phyloP scores from a whole-genome alignment of 73 alveolate genomes.

The Symbiodinium pilosum region DNA sequence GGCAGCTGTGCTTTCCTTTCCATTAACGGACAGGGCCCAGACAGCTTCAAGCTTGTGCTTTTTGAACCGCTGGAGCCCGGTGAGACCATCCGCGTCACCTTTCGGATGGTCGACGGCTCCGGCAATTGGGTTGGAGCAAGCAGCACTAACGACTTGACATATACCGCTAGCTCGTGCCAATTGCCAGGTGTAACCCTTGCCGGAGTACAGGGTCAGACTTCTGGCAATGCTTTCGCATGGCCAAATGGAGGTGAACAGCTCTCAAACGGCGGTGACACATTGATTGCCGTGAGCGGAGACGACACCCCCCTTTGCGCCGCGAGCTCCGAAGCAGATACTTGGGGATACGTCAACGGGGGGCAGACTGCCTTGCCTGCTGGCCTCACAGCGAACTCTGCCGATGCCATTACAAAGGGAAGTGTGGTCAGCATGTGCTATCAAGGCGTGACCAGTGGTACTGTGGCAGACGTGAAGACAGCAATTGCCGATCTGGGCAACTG shows the following conservation, averaged over 20 bases:
- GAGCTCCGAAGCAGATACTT: constrained; percentile 17
- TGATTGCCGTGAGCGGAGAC: constrained; percentile 11
- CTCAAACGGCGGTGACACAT: neutral
- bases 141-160: neutral
- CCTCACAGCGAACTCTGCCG: constrained; percentile 26
- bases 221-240: neutral
- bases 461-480: neutral
- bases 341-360: neutral
- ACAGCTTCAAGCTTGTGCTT: constrained; percentile 4
- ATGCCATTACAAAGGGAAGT: constrained; percentile 2
- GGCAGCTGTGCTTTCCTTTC: neutral
- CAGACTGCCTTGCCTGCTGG: constrained; percentile 26
- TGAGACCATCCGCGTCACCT: neutral
- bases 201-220: neutral
- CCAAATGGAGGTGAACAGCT: neutral
- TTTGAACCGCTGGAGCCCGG: neutral
- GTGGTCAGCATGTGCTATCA: constrained; percentile 17
- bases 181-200: neutral
- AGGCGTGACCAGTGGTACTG: neutral
- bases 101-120: constrained; percentile 3
- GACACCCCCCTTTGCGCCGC: constrained; percentile 27
- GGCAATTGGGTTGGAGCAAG: neutral
- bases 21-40: neutral
- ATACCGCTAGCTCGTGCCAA: neutral
- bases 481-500: neutral